Percentiles rank a stretch among this genome's conserved stretches.
phyloP scores from a whole-genome alignment of 192 early-diverging fungal genomes.

The Backusella sp. region DNA sequence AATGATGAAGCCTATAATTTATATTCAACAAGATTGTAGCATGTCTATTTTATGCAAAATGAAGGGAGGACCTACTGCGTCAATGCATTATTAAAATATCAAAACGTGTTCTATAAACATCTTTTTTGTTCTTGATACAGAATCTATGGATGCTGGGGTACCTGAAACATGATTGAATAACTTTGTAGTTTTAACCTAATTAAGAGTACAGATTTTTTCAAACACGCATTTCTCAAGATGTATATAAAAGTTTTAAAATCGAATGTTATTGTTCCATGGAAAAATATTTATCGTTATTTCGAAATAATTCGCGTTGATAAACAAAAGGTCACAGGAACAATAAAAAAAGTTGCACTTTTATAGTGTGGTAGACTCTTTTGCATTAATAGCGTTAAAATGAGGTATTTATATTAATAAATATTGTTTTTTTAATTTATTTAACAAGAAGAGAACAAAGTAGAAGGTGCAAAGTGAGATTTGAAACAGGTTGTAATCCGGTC shows the following conservation, averaged over 20 bases:
- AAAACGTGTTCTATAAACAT: neutral
- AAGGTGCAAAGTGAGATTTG: neutral
- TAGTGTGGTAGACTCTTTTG: no score
- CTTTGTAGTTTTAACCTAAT: neutral
- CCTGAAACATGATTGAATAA: neutral
- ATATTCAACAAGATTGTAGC: neutral
- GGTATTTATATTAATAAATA: neutral
- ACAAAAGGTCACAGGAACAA: neutral
- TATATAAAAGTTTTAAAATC: neutral
- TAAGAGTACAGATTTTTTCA: neutral
- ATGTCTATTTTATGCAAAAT: neutral
- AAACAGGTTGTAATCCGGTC: neutral
- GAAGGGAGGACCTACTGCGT: neutral
- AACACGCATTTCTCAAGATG: neutral
- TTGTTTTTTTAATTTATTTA: neutral
- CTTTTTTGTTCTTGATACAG: neutral
- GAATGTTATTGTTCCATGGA: neutral
- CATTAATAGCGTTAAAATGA: no score
- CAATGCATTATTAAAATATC: neutral
- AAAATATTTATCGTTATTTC: neutral
- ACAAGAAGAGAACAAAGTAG: neutral
- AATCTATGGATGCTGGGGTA: neutral
- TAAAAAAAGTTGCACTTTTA: no score
- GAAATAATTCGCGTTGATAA: neutral
- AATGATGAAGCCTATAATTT: neutral